Percentiles rank a stretch among this genome's conserved stretches.
Evolutionary conservation across 345 rosid species (phyloP).

Genomic region (Moricandia moricandioides): DNA sequence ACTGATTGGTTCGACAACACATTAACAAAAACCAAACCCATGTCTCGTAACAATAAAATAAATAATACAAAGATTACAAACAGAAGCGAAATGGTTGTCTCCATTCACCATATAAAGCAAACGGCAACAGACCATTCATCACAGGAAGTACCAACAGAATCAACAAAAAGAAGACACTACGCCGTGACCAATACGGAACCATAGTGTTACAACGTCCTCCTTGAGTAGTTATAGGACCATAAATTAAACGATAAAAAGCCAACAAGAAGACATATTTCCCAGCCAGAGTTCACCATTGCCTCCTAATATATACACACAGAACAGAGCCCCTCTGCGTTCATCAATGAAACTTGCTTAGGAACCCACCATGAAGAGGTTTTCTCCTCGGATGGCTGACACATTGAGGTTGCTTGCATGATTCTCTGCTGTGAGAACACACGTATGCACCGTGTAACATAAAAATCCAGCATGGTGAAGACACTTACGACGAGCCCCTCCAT

Average conservation of each 20-base stretch:
- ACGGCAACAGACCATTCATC: conserved; percentile 70
- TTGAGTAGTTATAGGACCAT: conserved; percentile 48
- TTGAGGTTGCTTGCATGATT: conserved; percentile 35
- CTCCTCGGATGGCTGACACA: conserved; percentile 55
- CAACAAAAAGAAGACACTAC: conserved; percentile 41
- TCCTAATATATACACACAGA: conserved; percentile 78
- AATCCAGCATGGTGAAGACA: conserved; percentile 49
- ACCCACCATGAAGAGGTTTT: conserved; percentile 65
- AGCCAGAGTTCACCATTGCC: conserved; percentile 77
- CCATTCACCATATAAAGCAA: conserved; percentile 66
- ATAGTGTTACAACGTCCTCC: conserved; percentile 2
- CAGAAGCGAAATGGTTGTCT: conserved; percentile 43
- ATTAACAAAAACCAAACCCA: too few relatives aligned
- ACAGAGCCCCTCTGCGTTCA: conserved; percentile 28
- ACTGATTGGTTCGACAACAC: too few relatives aligned
- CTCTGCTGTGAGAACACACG: conserved; percentile 39
- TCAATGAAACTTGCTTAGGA: conserved; percentile 26
- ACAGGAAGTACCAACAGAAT: conserved; percentile 52
- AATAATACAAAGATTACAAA: too few relatives aligned
- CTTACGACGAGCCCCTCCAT: conserved; percentile 70
- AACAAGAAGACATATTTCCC: conserved; percentile 55
- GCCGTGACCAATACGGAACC: conserved; percentile 63
- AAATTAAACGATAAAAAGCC: conserved; percentile 45
- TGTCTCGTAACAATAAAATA: too few relatives aligned
- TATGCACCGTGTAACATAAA: conserved; percentile 57